phyloP scores from a whole-genome alignment of 2,329 filamentous ascomycete species.

The Pseudogymnoascus sp. region DNA sequence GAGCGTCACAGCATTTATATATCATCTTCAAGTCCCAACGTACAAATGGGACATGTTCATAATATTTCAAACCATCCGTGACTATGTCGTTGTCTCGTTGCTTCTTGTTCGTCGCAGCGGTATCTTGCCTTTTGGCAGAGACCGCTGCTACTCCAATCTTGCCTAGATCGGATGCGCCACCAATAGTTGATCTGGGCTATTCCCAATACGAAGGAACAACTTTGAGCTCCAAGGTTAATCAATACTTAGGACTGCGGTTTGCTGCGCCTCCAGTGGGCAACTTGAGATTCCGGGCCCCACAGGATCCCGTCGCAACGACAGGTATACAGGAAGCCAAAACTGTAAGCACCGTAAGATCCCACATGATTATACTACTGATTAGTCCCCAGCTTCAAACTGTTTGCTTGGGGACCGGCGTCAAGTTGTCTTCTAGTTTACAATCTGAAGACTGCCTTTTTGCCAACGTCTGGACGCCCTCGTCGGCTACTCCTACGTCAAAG shows the following conservation, averaged over 20 bases:
- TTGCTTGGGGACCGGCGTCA: constrained; percentile 35
- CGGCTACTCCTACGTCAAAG: constrained; percentile 34
- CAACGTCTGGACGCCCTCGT: constrained; percentile 38
- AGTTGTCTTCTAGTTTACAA: constrained; percentile 25
- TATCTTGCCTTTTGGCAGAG: background rate
- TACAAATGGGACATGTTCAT: background rate
- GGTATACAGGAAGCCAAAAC: constrained; percentile 19
- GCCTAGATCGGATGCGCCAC: background rate
- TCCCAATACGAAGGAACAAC: constrained; percentile 53
- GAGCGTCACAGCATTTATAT: background rate
- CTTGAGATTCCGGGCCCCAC: constrained; percentile 60
- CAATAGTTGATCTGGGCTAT: constrained; percentile 56
- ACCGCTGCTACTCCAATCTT: constrained; percentile 29
- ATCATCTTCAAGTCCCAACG: background rate
- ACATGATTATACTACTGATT: background rate
- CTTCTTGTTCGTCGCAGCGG: background rate
- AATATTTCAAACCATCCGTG: background rate
- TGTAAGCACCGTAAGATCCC: constrained; percentile 12
- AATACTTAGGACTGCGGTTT: constrained; percentile 68
- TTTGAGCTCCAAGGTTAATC: constrained; percentile 48
- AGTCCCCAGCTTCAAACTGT: constrained; percentile 36
- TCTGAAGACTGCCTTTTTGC: constrained; percentile 38
- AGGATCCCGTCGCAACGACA: constrained; percentile 20
- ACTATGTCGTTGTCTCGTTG: background rate
- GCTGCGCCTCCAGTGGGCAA: constrained; percentile 59